A percentile compares a stretch with the other conserved stretches of the same genome.
Evolutionary conservation across 176 grass and related monocot species (phyloP).

Genomic region (Oryza longistaminata): DNA sequence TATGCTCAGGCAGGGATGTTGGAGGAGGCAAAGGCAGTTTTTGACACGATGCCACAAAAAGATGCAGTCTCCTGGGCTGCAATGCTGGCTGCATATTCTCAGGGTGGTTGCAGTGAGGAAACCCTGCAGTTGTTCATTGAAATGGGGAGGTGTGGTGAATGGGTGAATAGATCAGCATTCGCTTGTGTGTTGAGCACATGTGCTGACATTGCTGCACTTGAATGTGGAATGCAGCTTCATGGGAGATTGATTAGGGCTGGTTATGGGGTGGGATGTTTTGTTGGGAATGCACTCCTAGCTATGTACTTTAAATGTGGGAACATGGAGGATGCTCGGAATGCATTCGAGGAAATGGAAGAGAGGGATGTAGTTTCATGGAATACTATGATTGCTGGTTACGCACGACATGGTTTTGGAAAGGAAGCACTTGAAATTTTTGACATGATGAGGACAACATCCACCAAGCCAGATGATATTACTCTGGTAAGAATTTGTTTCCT

Average conservation of each 20-base stretch:
- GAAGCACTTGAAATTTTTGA: slow-evolving; percentile 70
- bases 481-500: slow-evolving; percentile 55
- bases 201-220: slow-evolving; percentile 83
- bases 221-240: slow-evolving; percentile 88
- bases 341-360: slow-evolving; percentile 83
- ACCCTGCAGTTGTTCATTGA: slow-evolving; percentile 67
- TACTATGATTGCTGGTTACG: slow-evolving; percentile 87
- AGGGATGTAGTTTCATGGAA: slow-evolving; percentile 92
- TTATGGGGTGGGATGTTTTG: slow-evolving; percentile 74
- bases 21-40: slow-evolving; percentile 56
- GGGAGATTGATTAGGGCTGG: slow-evolving; percentile 75
- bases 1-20: slow-evolving; percentile 81
- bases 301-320: slow-evolving; percentile 96
- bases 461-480: slow-evolving; percentile 80
- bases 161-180: slow-evolving; percentile 82
- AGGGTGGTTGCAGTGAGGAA: slow-evolving; percentile 71
- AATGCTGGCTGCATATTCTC: slow-evolving; percentile 79
- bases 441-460: slow-evolving; percentile 59
- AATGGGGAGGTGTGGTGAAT: slow-evolving; percentile 60
- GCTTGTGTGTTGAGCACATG: slow-evolving; percentile 77
- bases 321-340: slow-evolving; percentile 67
- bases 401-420: slow-evolving; percentile 75
- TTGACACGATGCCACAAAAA: slow-evolving; percentile 65
- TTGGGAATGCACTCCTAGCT: slow-evolving; percentile 81
- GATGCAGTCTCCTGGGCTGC: slow-evolving; percentile 87